Base-by-base conservation (phyloP, 305 asterid species). In the Solanum hybrid region DNA sequence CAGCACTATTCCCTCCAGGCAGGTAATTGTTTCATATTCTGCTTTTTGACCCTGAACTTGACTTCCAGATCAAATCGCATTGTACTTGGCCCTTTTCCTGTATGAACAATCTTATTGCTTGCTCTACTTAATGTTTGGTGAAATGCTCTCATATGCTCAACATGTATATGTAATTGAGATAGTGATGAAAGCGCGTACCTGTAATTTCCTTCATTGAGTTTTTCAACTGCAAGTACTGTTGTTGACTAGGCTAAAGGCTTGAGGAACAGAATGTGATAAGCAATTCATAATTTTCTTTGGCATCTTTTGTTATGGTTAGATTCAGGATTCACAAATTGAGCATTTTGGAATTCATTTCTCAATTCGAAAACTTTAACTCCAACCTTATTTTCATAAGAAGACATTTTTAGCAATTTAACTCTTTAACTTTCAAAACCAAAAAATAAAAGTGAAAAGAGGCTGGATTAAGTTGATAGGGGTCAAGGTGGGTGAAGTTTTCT, bases 1-100 rank as follows among this genome's bases (percentile, higher is more conserved):
- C 91, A 93, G 97, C 92, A 89, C 92, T 88, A 91, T 94, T 89
- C 96, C 98, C 91, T 97, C 99, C 89, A 96, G 98, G 76, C 99
- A 97, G 98, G 99, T 97, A 92, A 84, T 89, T 91, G 51, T 32
- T 85, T 57, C 32, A 26, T 31, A 57, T 32, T 10, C 88, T 84
- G 37, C 36, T 29, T 84, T 51, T 51, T 85, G 2, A 85, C 77
- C 77, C 37, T 85, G 77, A 57, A 31, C 45, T 57, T 57, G 7
- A 57, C 31, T 57, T 10, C 12, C 20, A 26, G 77, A 85, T 85
- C 77, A 85, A 83, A 57, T 57, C 13, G 17, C 45, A 20, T 85
- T 85, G 34, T 84, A 51, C 88, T 51, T 31, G 41, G 88, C 76
- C 76, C 37, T 24, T 31, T 84, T 11, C 88, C 88, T 84, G 15